Evolutionary conservation across 2,329 filamentous ascomycete species (phyloP).

Genomic region (Cercospora citrullina): DNA sequence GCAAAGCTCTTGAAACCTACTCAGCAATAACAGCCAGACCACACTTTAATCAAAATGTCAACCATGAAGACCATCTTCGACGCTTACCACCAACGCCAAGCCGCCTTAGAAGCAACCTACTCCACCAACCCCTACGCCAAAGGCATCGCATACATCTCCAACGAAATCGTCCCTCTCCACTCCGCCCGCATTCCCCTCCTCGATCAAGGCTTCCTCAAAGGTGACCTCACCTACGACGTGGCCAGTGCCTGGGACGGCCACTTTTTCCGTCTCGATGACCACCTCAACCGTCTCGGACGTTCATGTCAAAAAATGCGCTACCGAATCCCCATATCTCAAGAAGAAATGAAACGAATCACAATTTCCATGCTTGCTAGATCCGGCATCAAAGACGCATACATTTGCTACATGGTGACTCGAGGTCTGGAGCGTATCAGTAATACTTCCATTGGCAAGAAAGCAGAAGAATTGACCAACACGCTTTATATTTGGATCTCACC

Average conservation of each 20-base stretch:
- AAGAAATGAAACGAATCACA: slow-evolving; percentile 37
- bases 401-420: slow-evolving; percentile 54
- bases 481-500: slow-evolving; percentile 54
- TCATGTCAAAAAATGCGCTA: slow-evolving; percentile 52
- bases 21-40: neutral
- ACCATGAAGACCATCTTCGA: slow-evolving; percentile 49
- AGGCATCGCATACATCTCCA: slow-evolving; percentile 53
- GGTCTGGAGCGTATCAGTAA: slow-evolving; percentile 44
- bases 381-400: slow-evolving; percentile 53
- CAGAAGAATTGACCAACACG: slow-evolving; percentile 42
- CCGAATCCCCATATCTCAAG: slow-evolving; percentile 44
- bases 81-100: slow-evolving; percentile 40
- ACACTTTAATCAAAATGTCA: slow-evolving; percentile 37
- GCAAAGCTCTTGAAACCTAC: neutral
- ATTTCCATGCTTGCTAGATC: slow-evolving; percentile 50
- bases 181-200: slow-evolving; percentile 53
- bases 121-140: slow-evolving; percentile 45
- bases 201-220: slow-evolving; percentile 56
- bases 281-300: slow-evolving; percentile 47
- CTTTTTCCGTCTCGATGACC: slow-evolving; percentile 55
- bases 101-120: slow-evolving; percentile 32
- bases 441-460: slow-evolving; percentile 28
- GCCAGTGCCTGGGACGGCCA: slow-evolving; percentile 55
- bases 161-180: slow-evolving; percentile 46
- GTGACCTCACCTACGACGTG: slow-evolving; percentile 56